Conservation (phyloP, 2,329 filamentous ascomycete species). For the Penicillium sp. region DNA sequence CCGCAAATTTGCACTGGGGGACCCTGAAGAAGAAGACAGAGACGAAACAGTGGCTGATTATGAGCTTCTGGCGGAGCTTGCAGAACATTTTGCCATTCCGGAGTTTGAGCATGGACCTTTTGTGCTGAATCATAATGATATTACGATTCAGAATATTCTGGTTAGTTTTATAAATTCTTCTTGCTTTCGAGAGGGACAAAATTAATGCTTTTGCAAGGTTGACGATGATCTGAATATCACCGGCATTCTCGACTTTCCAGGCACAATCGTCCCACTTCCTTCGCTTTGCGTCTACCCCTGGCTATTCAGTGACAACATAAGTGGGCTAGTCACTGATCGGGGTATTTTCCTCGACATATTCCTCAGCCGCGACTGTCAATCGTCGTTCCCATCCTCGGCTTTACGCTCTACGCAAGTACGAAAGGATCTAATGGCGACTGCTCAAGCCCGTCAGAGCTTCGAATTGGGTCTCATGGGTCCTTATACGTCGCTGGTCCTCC, state of each 20-base stretch:
- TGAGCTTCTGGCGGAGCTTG: constrained; percentile 3
- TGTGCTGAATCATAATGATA: constrained; percentile 3
- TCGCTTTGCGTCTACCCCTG: constrained; percentile 9
- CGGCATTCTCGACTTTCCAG: constrained; percentile 16
- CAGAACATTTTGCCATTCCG: not conserved
- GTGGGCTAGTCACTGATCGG: not conserved
- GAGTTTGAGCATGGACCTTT: not conserved
- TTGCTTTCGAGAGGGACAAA: not conserved
- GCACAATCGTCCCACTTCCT: constrained; percentile 14
- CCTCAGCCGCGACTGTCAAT: not conserved
- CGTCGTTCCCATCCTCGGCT: not conserved
- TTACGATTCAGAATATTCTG: constrained; percentile 3
- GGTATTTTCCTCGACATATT: not conserved
- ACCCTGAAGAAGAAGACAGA: not conserved
- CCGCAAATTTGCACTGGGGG: not conserved
- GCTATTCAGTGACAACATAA: not conserved
- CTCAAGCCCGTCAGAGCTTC: not conserved
- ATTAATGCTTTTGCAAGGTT: constrained; percentile 6
- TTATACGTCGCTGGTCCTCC: not conserved
- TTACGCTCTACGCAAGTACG: not conserved
- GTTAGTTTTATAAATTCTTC: not conserved
- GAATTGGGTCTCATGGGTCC: constrained; percentile 2
- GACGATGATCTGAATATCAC: constrained; percentile 17
- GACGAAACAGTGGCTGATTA: not conserved
- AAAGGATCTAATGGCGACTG: not conserved